Conservation (phyloP, 2,329 filamentous ascomycete species). For the Hymenoscyphus fructigenus region DNA sequence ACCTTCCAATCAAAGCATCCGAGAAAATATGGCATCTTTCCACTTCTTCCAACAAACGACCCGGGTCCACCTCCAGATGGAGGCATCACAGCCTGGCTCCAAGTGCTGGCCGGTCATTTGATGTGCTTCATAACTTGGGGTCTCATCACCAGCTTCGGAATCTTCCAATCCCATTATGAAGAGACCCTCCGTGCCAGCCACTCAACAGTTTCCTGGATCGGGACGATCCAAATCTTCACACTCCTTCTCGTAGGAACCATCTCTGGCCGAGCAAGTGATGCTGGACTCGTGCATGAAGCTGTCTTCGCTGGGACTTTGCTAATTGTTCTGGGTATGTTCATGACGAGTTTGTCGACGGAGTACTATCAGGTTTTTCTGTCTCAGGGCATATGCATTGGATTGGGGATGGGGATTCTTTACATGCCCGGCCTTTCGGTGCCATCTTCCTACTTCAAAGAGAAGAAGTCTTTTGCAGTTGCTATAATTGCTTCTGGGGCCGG, state of each 20-base stretch:
- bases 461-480: conserved; percentile 40
- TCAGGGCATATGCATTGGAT: conserved; percentile 43
- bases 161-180: conserved; percentile 44
- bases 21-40: neutral
- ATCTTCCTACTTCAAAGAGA: conserved; percentile 43
- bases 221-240: conserved; percentile 41
- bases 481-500: conserved; percentile 41
- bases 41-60: neutral
- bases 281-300: conserved; percentile 39
- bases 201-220: conserved; percentile 44
- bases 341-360: conserved; percentile 40
- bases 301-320: conserved; percentile 34
- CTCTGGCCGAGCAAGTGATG: conserved; percentile 32
- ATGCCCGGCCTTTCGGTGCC: conserved; percentile 41
- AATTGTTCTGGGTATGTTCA: conserved; percentile 41
- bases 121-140: conserved; percentile 15
- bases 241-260: conserved; percentile 41
- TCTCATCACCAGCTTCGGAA: conserved; percentile 38
- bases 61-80: neutral
- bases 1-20: neutral
- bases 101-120: neutral
- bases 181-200: conserved; percentile 31
- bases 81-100: neutral
- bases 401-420: conserved; percentile 44
- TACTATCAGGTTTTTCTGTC: conserved; percentile 47